phyloP scores from a whole-genome alignment of 1,284 basidiomycete species.

The Ceratobasidium sp. region DNA sequence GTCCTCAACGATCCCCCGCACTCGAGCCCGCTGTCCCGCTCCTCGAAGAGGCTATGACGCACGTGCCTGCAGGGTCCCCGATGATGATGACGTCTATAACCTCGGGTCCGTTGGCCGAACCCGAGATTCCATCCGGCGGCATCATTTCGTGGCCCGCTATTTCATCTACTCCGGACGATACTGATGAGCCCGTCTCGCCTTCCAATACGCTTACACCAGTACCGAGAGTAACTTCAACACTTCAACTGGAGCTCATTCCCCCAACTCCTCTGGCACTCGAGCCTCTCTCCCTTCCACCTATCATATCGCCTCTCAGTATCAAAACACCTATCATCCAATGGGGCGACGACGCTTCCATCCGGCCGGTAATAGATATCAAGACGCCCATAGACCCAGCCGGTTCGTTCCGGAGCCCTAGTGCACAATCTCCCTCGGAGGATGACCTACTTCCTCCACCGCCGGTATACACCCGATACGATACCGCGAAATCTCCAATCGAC shows the following conservation, averaged over 20 bases:
- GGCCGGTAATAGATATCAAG: not conserved
- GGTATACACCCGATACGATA: constrained; percentile 8
- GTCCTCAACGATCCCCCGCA: constrained; percentile 7
- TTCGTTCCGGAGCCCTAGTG: not conserved
- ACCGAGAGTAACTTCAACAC: not conserved
- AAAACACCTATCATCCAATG: not conserved
- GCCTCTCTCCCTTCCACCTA: not conserved
- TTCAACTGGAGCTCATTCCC: not conserved
- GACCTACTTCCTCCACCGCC: not conserved
- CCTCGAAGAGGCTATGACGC: not conserved
- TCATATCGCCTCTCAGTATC: not conserved
- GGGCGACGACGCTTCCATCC: not conserved
- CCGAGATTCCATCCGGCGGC: not conserved
- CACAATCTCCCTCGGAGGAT: not conserved
- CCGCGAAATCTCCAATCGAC: not conserved
- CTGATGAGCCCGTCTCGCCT: constrained; percentile 5
- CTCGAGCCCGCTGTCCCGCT: not conserved
- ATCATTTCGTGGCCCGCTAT: constrained; percentile 10
- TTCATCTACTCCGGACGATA: not conserved
- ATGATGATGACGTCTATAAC: not conserved
- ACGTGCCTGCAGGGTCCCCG: not conserved
- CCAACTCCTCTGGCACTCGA: not conserved
- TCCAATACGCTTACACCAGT: not conserved
- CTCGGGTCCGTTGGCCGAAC: not conserved
- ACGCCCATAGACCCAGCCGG: not conserved